phyloP scores from a whole-genome alignment of 129 eudicot species.

The Silybum marianum region DNA sequence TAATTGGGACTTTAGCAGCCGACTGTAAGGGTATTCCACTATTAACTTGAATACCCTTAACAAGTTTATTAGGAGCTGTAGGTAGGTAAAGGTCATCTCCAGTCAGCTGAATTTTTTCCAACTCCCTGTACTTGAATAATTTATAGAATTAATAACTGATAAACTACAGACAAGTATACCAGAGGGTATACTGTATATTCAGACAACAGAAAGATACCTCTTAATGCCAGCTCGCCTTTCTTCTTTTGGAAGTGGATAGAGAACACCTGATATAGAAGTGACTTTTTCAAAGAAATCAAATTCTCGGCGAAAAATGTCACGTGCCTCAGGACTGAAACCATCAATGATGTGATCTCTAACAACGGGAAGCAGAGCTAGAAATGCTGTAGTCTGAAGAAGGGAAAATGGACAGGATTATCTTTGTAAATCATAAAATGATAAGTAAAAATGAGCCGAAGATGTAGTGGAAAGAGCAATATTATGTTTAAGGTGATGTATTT shows the following conservation, averaged over 20 bases:
- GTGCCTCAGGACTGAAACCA: constrained; percentile 80
- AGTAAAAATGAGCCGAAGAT: too few relatives aligned
- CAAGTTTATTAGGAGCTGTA: constrained; percentile 90
- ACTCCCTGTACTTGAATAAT: constrained; percentile 58
- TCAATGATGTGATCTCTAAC: constrained; percentile 85
- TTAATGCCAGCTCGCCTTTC: constrained; percentile 91
- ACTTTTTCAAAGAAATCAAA: constrained; percentile 98
- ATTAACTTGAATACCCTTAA: constrained; percentile 87
- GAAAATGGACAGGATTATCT: constrained; percentile 11
- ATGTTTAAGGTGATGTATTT: too few relatives aligned
- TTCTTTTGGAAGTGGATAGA: constrained; percentile 93
- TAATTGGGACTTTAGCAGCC: constrained; percentile 98
- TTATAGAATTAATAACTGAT: neutral
- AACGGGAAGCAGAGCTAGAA: constrained; percentile 73
- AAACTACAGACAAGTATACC: neutral
- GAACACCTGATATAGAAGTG: constrained; percentile 91
- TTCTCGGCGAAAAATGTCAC: constrained; percentile 74
- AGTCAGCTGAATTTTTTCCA: constrained; percentile 79
- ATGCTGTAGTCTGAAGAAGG: constrained; percentile 53
- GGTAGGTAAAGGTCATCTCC: constrained; percentile 97
- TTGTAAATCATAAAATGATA: neutral
- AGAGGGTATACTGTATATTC: constrained; percentile 5
- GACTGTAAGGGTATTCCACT: constrained; percentile 99
- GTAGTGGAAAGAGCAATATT: neutral
- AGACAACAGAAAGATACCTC: constrained; percentile 49